Evolutionary conservation across 2,329 filamentous ascomycete genomes (phyloP).

Genomic region (Xylariaceae sp.): DNA sequence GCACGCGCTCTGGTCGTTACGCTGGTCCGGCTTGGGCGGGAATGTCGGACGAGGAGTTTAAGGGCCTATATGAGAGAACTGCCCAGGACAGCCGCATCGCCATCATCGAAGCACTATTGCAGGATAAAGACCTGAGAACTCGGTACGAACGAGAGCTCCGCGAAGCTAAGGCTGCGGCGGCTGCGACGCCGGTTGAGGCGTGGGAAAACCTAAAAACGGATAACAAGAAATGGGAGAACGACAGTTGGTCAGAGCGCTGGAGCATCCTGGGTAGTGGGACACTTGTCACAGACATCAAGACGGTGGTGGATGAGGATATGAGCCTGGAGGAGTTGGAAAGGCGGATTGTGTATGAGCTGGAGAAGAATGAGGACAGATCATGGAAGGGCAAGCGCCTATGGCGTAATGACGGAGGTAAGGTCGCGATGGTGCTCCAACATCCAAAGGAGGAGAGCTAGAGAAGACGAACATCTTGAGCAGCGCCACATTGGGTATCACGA

Average conservation of each 20-base stretch:
- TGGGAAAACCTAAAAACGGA: conserved; percentile 16
- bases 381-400: conserved; percentile 22
- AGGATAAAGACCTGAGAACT: conserved; percentile 2
- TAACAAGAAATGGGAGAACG: conserved; percentile 19
- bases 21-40: conserved; percentile 21
- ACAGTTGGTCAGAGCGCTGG: conserved; percentile 5
- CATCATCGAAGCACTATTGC: conserved; percentile 4
- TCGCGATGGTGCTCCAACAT: conserved; percentile 7
- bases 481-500: too few relatives aligned
- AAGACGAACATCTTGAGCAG: not conserved
- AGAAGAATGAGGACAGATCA: conserved; percentile 22
- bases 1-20: conserved; percentile 19
- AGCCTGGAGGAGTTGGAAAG: conserved; percentile 18
- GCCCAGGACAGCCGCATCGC: not conserved
- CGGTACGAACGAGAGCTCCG: conserved; percentile 11
- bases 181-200: conserved; percentile 1
- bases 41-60: conserved; percentile 16
- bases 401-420: conserved; percentile 20
- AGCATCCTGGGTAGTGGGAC: conserved; percentile 22
- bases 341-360: conserved; percentile 20
- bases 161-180: conserved; percentile 19
- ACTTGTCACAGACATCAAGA: conserved; percentile 17
- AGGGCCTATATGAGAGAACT: conserved; percentile 3
- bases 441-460: too few relatives aligned
- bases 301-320: conserved; percentile 21